Percentiles rank a stretch among this genome's conserved stretches.
phyloP scores from a whole-genome alignment of 78 protist species.

The Dictyostelium citrinum region DNA sequence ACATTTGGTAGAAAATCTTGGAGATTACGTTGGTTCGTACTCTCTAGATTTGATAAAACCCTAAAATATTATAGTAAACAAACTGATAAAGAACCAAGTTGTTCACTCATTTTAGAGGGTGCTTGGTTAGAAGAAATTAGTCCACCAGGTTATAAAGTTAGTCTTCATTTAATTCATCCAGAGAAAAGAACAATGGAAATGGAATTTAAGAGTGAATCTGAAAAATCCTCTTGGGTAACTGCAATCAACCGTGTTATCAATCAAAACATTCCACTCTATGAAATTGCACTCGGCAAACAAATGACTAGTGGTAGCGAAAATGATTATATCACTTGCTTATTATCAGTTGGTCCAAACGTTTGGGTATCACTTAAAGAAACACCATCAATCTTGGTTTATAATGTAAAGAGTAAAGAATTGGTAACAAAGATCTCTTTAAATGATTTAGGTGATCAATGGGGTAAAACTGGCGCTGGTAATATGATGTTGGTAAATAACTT shows the following conservation, averaged over 20 bases:
- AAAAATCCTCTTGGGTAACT: constrained; percentile 28
- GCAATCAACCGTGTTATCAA: constrained; percentile 30
- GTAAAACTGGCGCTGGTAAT: background rate
- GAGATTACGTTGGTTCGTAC: constrained; percentile 50
- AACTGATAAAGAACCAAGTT: constrained; percentile 17
- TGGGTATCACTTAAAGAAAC: constrained; percentile 44
- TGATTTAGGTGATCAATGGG: constrained; percentile 9
- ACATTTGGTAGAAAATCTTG: constrained; percentile 58
- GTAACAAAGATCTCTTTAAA: background rate
- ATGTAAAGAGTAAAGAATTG: background rate
- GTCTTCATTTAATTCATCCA: background rate
- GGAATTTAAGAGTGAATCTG: constrained; percentile 23
- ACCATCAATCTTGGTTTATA: background rate
- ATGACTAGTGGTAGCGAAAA: background rate
- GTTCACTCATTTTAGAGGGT: constrained; percentile 12
- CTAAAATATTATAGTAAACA: constrained; percentile 33
- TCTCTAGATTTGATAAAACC: constrained; percentile 16
- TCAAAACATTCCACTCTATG: constrained; percentile 44
- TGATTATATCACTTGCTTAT: background rate
- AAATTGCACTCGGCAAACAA: background rate
- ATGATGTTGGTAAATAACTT: constrained; percentile 22
- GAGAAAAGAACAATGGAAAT: constrained; percentile 37
- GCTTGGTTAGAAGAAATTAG: background rate
- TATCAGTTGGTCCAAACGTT: background rate
- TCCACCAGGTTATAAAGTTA: constrained; percentile 1